Evolutionary conservation across 352 stramenopile species (phyloP).

Genomic region (Pythium folliculosum): DNA sequence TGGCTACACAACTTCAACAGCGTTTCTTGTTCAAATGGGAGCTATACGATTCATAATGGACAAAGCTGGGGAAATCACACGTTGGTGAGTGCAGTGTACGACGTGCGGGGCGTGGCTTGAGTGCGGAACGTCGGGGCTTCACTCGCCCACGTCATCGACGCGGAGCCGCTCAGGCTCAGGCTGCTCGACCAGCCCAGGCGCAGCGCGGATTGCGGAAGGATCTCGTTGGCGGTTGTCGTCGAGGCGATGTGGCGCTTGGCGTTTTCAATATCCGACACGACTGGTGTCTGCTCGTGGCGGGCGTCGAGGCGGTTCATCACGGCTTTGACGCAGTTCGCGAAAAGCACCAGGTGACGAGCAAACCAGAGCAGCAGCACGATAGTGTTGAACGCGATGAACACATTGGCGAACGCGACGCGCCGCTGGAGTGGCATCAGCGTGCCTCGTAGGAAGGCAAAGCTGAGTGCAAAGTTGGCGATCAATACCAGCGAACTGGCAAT

Average conservation of each 20-base stretch:
- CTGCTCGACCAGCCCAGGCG: conserved; percentile 10
- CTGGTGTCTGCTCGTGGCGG: not conserved
- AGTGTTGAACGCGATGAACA: conserved; percentile 65
- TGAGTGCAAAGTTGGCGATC: conserved; percentile 60
- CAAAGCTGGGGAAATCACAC: too few relatives aligned
- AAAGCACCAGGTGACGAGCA: conserved; percentile 27
- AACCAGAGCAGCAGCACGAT: conserved; percentile 31
- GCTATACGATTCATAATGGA: too few relatives aligned
- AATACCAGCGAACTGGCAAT: conserved; percentile 47
- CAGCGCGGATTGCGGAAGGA: not conserved
- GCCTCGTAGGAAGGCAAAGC: conserved; percentile 59
- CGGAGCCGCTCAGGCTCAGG: conserved; percentile 18
- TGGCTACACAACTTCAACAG: conserved; percentile 10
- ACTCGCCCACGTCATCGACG: not conserved
- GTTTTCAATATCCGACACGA: not conserved
- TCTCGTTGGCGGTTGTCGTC: not conserved
- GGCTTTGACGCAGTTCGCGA: conserved; percentile 41
- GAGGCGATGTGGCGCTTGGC: conserved; percentile 2
- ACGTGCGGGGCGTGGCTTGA: conserved; percentile 5
- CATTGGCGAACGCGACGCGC: conserved; percentile 43
- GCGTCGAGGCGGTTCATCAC: not conserved
- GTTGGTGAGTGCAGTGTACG: conserved; percentile 5
- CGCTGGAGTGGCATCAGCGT: conserved; percentile 43
- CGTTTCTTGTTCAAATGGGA: too few relatives aligned
- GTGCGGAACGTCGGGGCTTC: not conserved